phyloP scores from a whole-genome alignment of 768 basidiomycete genomes.

The Tricholoma terreum region DNA sequence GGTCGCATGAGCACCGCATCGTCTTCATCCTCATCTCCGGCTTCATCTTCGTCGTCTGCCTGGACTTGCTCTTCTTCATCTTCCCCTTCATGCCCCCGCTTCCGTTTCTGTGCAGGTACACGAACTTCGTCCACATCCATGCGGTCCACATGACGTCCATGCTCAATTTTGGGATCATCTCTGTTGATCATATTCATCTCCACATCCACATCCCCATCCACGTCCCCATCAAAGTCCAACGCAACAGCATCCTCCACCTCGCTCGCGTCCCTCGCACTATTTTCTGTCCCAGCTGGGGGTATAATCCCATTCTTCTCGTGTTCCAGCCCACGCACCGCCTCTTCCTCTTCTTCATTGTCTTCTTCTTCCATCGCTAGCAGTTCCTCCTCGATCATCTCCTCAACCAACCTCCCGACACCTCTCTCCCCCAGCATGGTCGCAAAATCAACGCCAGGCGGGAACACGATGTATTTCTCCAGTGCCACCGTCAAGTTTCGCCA shows the following conservation, averaged over 20 bases:
- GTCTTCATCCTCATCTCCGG: neutral
- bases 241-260: conserved; percentile 26
- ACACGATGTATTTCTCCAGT: conserved; percentile 64
- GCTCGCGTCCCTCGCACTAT: conserved; percentile 23
- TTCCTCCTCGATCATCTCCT: conserved; percentile 24
- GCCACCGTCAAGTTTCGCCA: conserved; percentile 73
- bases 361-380: conserved; percentile 21
- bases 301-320: conserved; percentile 7
- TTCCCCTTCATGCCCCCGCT: neutral
- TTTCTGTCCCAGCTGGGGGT: conserved; percentile 27
- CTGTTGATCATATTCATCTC: conserved; percentile 5
- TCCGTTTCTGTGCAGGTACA: neutral
- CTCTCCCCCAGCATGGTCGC: conserved; percentile 40
- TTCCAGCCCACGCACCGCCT: conserved; percentile 3
- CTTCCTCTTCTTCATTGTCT: conserved; percentile 16
- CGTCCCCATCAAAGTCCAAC: conserved; percentile 8
- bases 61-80: conserved; percentile 2
- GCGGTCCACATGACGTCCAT: neutral
- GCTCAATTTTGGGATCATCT: conserved; percentile 1
- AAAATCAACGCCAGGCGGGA: conserved; percentile 69
- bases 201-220: conserved; percentile 9
- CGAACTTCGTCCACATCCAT: conserved; percentile 3
- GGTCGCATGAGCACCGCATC: conserved; percentile 6
- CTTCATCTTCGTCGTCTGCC: conserved; percentile 9
- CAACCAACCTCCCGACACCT: conserved; percentile 32